Conservation (phyloP, 2,329 filamentous ascomycete species). For the Hymenoscyphus infarciens region DNA sequence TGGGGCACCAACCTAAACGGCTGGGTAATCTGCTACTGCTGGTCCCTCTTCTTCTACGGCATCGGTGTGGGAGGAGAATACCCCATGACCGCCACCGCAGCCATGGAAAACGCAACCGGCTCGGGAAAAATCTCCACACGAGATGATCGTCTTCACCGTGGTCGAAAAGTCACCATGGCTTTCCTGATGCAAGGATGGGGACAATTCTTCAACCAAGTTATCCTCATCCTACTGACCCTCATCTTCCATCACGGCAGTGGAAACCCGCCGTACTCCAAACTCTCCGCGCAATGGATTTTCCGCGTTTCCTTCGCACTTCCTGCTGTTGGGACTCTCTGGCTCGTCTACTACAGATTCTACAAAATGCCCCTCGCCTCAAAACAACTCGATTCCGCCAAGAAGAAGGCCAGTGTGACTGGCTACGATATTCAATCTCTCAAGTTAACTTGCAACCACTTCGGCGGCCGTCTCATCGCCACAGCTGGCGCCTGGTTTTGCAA, state of each 20-base stretch:
- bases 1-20: conserved; percentile 86
- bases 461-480: conserved; percentile 80
- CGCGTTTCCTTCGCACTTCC: conserved; percentile 89
- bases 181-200: conserved; percentile 99
- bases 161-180: conserved; percentile 89
- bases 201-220: conserved; percentile 88
- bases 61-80: conserved; percentile 81
- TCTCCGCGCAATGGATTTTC: conserved; percentile 86
- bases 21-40: conserved; percentile 96
- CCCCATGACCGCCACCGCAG: conserved; percentile 92
- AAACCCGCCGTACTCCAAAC: conserved; percentile 67
- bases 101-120: conserved; percentile 88
- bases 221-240: conserved; percentile 80
- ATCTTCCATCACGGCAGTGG: conserved; percentile 71
- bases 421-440: conserved; percentile 85
- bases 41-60: conserved; percentile 89
- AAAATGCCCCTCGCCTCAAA: conserved; percentile 89
- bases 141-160: conserved; percentile 91
- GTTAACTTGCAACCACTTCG: conserved; percentile 78
- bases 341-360: conserved; percentile 92
- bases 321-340: conserved; percentile 86
- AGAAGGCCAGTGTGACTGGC: conserved; percentile 80
- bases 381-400: conserved; percentile 78
- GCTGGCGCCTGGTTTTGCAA: conserved; percentile 92
- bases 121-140: conserved; percentile 83